Evolutionary conservation across 306 rosid genomes (phyloP).

Genomic region (Vigna radiata): DNA sequence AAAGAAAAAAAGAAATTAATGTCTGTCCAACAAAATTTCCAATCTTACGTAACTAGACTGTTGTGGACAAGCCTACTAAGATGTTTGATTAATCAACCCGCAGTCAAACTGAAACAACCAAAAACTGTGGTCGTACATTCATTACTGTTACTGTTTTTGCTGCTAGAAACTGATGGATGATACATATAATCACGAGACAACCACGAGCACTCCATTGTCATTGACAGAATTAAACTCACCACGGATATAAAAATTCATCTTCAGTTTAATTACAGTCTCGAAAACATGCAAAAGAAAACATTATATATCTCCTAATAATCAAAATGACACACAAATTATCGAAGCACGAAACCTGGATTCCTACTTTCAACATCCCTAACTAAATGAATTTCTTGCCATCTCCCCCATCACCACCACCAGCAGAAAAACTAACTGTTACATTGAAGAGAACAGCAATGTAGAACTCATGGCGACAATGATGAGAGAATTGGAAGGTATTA

Average conservation of each 20-base stretch:
- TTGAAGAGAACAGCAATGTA: not conserved
- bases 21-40: not conserved
- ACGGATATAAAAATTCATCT: slow-evolving; percentile 38
- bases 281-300: slow-evolving; percentile 23
- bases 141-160: not conserved
- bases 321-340: slow-evolving; percentile 19
- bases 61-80: not conserved
- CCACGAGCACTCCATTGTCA: not conserved
- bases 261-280: slow-evolving; percentile 52
- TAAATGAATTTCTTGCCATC: slow-evolving; percentile 11
- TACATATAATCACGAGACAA: not conserved
- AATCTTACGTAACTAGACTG: slow-evolving; percentile 10
- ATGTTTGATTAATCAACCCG: slow-evolving; percentile 5
- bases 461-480: not conserved
- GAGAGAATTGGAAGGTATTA: not conserved
- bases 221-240: slow-evolving; percentile 44
- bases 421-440: not conserved
- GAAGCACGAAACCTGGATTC: slow-evolving; percentile 28
- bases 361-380: slow-evolving; percentile 38
- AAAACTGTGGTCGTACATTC: not conserved
- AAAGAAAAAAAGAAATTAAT: not conserved
- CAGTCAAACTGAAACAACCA: slow-evolving; percentile 8
- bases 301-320: slow-evolving; percentile 13
- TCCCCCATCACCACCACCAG: not conserved
- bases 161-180: not conserved